phyloP scores from a whole-genome alignment of 306 rosid species.

The Sphenostylis stenocarpa region DNA sequence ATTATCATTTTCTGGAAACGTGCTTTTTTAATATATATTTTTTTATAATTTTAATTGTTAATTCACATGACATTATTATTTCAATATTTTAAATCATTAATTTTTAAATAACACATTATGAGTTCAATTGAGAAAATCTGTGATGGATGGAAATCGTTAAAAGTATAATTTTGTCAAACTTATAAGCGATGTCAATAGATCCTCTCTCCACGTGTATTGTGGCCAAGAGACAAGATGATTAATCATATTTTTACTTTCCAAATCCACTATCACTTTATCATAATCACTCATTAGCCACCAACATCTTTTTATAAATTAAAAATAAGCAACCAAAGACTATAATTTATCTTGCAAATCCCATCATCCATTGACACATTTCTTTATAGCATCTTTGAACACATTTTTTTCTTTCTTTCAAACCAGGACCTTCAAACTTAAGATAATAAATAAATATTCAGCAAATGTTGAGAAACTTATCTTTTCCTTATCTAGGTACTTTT shows the following conservation, averaged over 20 bases:
- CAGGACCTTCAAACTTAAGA: neutral
- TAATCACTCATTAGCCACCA: neutral
- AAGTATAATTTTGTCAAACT: neutral
- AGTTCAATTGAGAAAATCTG: neutral
- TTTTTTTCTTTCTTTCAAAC: neutral
- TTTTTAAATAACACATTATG: neutral
- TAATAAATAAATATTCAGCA: too few relatives aligned
- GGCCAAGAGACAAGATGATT: slow-evolving; percentile 34
- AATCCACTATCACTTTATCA: slow-evolving; percentile 34
- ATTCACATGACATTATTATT: neutral
- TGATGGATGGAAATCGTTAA: too few relatives aligned
- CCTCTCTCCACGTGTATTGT: neutral
- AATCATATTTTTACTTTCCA: slow-evolving; percentile 21
- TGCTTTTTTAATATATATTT: neutral
- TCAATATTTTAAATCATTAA: neutral
- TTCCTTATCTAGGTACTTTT: too few relatives aligned
- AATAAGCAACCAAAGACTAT: neutral
- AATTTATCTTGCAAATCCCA: neutral
- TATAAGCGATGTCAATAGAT: neutral
- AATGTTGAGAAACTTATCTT: too few relatives aligned
- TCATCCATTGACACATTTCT: neutral
- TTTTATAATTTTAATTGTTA: neutral
- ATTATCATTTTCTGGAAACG: neutral
- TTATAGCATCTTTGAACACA: neutral
- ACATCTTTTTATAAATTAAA: neutral